Evolutionary conservation across 2,329 filamentous ascomycete genomes (phyloP).

Genomic region (Phyllosticta paracitricarpa): DNA sequence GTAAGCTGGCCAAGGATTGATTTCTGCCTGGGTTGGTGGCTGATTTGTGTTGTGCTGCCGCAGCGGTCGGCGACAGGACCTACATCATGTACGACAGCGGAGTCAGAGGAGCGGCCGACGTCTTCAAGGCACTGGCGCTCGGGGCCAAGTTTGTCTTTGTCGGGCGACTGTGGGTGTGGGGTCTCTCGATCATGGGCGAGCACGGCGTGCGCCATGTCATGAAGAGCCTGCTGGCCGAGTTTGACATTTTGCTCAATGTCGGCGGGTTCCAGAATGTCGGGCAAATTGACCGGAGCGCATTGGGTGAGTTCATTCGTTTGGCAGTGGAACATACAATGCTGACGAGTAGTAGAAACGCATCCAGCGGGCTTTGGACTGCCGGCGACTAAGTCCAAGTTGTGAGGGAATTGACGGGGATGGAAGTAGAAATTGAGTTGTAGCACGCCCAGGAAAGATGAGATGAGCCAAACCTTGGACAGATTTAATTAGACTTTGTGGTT

Average conservation of each 20-base stretch:
- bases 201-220: conserved; percentile 52
- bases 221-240: conserved; percentile 50
- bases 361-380: conserved; percentile 18
- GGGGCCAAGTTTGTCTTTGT: conserved; percentile 55
- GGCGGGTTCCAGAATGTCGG: conserved; percentile 44
- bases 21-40: background rate
- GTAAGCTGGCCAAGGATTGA: conserved; percentile 18
- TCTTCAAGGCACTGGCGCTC: conserved; percentile 51
- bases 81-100: conserved; percentile 54
- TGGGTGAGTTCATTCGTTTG: conserved; percentile 14
- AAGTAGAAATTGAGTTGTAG: background rate
- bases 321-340: background rate
- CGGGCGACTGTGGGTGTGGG: conserved; percentile 52
- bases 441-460: background rate
- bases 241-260: conserved; percentile 53
- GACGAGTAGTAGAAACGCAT: conserved; percentile 13
- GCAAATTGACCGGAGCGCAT: conserved; percentile 37
- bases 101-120: conserved; percentile 45
- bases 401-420: background rate
- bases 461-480: background rate
- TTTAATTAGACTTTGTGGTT: no score
- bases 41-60: conserved; percentile 1
- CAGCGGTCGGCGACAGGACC: conserved; percentile 39
- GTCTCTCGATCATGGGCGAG: conserved; percentile 50
- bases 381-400: conserved; percentile 19